Conservation (phyloP, 495 filamentous ascomycete species). For the Penicillium soppii region DNA sequence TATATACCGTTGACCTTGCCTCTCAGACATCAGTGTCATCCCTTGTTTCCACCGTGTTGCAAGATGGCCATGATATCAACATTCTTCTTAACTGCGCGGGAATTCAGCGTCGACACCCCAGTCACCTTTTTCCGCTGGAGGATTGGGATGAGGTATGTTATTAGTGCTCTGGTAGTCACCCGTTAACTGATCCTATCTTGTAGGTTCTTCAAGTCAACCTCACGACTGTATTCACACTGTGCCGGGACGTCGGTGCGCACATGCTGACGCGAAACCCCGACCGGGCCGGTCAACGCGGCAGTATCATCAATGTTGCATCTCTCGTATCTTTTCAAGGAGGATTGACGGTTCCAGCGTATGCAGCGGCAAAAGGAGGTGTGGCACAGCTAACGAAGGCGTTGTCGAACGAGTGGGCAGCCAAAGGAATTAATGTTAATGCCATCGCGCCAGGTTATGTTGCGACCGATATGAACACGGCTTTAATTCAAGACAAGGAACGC, state of each 20-base stretch:
- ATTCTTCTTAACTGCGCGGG: constrained; percentile 87
- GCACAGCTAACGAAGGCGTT: constrained; percentile 85
- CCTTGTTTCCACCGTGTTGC: constrained; percentile 61
- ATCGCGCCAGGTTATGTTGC: constrained; percentile 82
- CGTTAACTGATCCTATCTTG: background rate
- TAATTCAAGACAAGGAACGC: constrained; percentile 71
- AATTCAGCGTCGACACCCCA: constrained; percentile 77
- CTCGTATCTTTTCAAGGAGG: constrained; percentile 90
- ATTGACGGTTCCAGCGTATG: constrained; percentile 86
- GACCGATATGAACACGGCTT: constrained; percentile 88
- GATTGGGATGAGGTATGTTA: constrained; percentile 71
- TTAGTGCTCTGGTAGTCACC: background rate
- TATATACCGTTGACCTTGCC: constrained; percentile 73
- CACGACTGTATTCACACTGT: constrained; percentile 76
- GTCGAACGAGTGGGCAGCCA: constrained; percentile 79
- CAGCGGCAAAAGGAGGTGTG: constrained; percentile 84
- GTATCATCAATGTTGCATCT: constrained; percentile 83
- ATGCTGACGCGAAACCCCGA: constrained; percentile 62
- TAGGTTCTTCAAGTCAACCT: constrained; percentile 84
- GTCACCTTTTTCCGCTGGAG: constrained; percentile 71
- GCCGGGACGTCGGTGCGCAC: constrained; percentile 79
- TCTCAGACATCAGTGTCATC: constrained; percentile 55
- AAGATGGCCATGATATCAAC: constrained; percentile 57
- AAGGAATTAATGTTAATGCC: constrained; percentile 78
- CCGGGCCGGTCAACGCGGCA: constrained; percentile 58